A percentile compares a stretch with the other conserved stretches of the same genome.
Evolutionary conservation across 2,329 filamentous ascomycete species (phyloP).

Genomic region (Ambrosiella xylebori): DNA sequence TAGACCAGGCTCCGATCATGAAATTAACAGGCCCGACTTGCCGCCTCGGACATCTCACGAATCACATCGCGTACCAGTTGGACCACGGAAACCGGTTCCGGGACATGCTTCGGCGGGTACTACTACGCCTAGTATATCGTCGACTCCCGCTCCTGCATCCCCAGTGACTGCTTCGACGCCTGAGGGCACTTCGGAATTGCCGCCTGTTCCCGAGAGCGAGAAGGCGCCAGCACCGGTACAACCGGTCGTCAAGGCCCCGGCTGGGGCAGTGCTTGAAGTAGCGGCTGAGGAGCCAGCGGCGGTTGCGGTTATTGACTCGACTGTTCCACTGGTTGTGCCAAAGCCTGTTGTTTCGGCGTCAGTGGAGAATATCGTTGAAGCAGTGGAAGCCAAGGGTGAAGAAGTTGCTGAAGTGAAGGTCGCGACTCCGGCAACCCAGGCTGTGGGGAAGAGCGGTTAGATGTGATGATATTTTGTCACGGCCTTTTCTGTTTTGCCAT

Average conservation of each 20-base stretch:
- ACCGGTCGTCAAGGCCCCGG: neutral
- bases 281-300: neutral
- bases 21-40: neutral
- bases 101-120: conserved; percentile 4
- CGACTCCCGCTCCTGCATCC: neutral
- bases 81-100: conserved; percentile 3
- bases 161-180: neutral
- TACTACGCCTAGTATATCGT: conserved; percentile 8
- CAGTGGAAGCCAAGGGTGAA: neutral
- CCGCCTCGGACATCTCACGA: conserved; percentile 8
- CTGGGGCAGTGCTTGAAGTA: neutral
- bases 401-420: neutral
- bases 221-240: neutral
- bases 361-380: neutral
- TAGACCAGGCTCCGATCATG: neutral
- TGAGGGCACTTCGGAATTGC: neutral
- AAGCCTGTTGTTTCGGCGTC: neutral
- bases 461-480: neutral
- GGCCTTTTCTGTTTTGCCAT: neutral
- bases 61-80: conserved; percentile 6
- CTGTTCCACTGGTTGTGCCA: neutral
- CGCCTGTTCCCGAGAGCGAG: neutral
- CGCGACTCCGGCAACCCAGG: neutral
- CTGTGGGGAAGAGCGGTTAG: neutral
- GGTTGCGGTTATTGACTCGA: neutral